phyloP scores from a whole-genome alignment of 75 land plant species.

The Cunninghamia lanceolata region DNA sequence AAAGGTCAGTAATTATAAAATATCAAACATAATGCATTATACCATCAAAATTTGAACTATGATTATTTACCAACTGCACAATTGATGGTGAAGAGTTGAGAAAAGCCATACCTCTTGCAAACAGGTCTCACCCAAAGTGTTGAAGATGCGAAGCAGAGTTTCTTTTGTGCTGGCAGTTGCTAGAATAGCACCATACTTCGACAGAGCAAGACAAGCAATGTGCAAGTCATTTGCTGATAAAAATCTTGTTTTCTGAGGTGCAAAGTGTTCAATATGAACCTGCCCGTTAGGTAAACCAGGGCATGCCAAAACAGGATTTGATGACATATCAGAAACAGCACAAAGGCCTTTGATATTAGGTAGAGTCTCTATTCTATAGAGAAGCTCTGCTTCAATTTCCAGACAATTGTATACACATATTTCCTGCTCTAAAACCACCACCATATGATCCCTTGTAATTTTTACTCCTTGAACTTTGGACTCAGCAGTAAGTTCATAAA shows the following conservation, averaged over 20 bases:
- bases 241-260: background rate
- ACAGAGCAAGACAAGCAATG: background rate
- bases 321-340: background rate
- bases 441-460: too few species aligned
- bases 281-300: background rate
- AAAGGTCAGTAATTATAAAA: too few species aligned
- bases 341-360: background rate
- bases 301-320: background rate
- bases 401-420: background rate
- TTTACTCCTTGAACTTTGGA: too few species aligned
- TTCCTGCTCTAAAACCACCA: background rate
- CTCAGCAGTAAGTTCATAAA: background rate
- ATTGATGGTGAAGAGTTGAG: background rate
- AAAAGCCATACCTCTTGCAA: background rate
- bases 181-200: too few species aligned
- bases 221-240: background rate
- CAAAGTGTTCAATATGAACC: background rate
- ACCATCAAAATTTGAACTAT: too few species aligned
- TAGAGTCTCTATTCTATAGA: background rate
- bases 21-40: too few species aligned
- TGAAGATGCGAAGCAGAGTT: background rate
- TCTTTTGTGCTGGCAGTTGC: background rate
- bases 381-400: background rate
- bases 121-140: background rate
- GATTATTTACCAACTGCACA: too few species aligned